These are phyloP conservation scores for Epichloe typhina DNA, from an alignment of 2,329 filamentous ascomycete species.

Conservation along the genomic window DNA sequence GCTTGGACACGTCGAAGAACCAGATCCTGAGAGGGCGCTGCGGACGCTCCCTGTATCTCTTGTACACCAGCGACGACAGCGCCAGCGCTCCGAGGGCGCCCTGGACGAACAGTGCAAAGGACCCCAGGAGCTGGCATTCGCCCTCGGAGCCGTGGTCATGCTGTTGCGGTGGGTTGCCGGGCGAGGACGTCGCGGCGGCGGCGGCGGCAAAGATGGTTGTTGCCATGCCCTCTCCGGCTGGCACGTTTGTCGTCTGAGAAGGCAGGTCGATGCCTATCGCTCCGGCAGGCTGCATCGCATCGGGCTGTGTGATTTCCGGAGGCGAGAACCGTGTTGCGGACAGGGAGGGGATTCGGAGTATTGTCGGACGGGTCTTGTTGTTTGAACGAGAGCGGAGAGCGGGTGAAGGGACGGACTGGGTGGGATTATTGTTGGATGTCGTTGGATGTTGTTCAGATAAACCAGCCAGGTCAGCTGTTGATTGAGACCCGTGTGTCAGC, in stretches of 20 bases:
- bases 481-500: too few relatives aligned
- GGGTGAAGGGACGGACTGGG: too few relatives aligned
- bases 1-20: conserved; percentile 96
- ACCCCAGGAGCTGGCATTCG: conserved; percentile 77
- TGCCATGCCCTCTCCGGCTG: conserved; percentile 5
- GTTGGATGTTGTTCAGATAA: too few relatives aligned
- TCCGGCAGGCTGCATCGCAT: conserved; percentile 4
- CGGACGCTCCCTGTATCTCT: conserved; percentile 82
- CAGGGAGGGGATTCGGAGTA: neutral
- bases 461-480: too few relatives aligned
- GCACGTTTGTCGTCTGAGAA: conserved; percentile 1
- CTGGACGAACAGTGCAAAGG: conserved; percentile 86
- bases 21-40: conserved; percentile 91
- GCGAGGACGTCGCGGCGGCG: conserved; percentile 14
- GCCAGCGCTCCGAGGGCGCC: conserved; percentile 73
- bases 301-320: neutral
- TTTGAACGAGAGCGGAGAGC: too few relatives aligned
- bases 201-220: conserved; percentile 10
- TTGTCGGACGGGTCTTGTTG: too few relatives aligned
- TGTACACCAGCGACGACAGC: conserved; percentile 76
- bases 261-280: conserved; percentile 9
- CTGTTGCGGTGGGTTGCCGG: conserved; percentile 11
- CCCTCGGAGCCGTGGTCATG: conserved; percentile 40
- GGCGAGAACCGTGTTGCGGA: neutral
- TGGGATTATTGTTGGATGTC: too few relatives aligned